Evolutionary conservation across 2,329 filamentous ascomycete genomes (phyloP), one percentile per base, ranked within the genome.

Genomic region (Fusarium nelsonii): DNA sequence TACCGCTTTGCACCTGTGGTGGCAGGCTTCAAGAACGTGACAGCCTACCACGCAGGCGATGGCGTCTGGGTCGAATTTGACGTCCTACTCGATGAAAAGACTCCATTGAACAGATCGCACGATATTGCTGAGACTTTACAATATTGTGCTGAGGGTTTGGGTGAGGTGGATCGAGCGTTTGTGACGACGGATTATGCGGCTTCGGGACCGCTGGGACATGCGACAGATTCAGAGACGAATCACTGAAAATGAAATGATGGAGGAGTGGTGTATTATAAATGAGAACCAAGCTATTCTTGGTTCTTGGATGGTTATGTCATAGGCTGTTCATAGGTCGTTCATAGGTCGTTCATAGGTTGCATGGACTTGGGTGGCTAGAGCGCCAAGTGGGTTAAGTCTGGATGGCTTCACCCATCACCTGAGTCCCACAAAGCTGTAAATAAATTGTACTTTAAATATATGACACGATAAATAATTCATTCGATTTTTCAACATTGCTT

Each of bases 41-140:
- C 73, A 9, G 77, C 77, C 7, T 78, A 78, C 32, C 77, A 78
- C 36, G 76, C 75, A 1, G 77, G 77, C 1, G 77, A 78, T 53
- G 77, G 77, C 1, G 72, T 78, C 3, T 78, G 77, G 77, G 77
- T 72, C 9, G 77, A 78, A 58, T 77, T 78, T 41, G 77, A 78
- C 10, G 54, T 78, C 5, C 16, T 78, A 15, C 58, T 78, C 3
- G 72, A 77, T 33, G 76, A 77, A 49, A 72, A 77, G 44, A 78
- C 77, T 33, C 73, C 71, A 40, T 52, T 78, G 30, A 74, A 74
- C 41, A 58, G 71, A 34, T 76, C 75, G 7, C 77, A 78, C 30
- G 77, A 78, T 16, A 75, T 78, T 48, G 76, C 77, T 2, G 77
- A 78, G 68, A 78, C 75, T 9, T 12, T 78, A 60, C 77, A 78